Evolutionary conservation across 371 early-diverging fungal species (phyloP), one percentile per base, ranked within the genome.

Genomic region (Conidiobolus incongruus): DNA sequence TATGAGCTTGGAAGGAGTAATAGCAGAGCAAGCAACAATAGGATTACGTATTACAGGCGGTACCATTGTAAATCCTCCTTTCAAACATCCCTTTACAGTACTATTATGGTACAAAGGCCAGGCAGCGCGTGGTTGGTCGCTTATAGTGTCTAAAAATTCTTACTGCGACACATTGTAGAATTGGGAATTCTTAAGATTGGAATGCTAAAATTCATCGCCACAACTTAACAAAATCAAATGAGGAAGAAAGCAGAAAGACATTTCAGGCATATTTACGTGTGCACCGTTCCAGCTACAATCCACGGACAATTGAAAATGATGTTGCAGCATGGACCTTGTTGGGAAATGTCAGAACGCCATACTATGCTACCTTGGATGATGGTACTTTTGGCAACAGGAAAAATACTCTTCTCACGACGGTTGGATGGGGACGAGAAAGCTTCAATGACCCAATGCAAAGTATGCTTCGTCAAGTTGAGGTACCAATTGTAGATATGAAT

Each of bases 41-140:
- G n/a, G n/a, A n/a, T n/a, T n/a, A n/a, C n/a, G 44, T 23, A 44
- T 44, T 23, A 21, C 35, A 24, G 44, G 44, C n/a, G 44, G 44
- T 8, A 13, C 12, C 15, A 35, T 35, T 16, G 44, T 44, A 6
- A 44, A n/a, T 24, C 44, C 44, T 12, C 8, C 34, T 3, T 44
- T 35, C 23, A 44, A 35, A 10, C 35, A 44, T 26, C 23, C 34
- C 12, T 44, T 20, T 20, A 26, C 35, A 16, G 44, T 35, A 16
- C 15, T 16, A 10, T 29, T 40, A n/a, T 20, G n/a, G 16, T 13
- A 16, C 8, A 30, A 40, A 6, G 40, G 40, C 7, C 21, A 21
- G 6, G 13, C n/a, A 13, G 15, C n/a, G 5, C 35, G 44, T 35
- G 44, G 44, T 21, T 34, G 44, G 4, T 24, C 26, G 8, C 7